Conservation (phyloP, 1,139 yeast species). For the Spathaspora sp. region DNA sequence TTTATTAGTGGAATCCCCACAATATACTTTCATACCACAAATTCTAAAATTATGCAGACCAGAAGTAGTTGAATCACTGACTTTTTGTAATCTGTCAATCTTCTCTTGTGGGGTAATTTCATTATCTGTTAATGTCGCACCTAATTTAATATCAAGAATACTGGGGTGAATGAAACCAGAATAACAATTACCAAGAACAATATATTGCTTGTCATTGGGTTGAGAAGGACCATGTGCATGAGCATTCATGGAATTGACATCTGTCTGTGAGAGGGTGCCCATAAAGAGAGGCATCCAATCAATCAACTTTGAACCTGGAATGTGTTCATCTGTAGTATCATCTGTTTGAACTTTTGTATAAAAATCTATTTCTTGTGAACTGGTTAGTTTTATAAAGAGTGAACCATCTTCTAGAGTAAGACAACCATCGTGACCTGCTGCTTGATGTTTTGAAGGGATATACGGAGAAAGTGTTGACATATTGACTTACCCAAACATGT, state of each 20-base stretch:
- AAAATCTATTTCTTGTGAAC: slow-evolving; percentile 66
- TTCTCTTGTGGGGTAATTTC: slow-evolving; percentile 58
- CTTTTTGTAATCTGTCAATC: slow-evolving; percentile 55
- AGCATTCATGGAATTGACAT: slow-evolving; percentile 6
- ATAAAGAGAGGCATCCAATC: slow-evolving; percentile 55
- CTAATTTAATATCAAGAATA: slow-evolving; percentile 81
- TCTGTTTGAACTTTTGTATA: slow-evolving; percentile 43
- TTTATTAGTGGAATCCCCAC: slow-evolving; percentile 10
- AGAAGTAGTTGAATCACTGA: slow-evolving; percentile 72
- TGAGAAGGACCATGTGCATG: slow-evolving; percentile 14
- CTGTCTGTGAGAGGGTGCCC: slow-evolving; percentile 41
- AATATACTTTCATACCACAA: slow-evolving; percentile 80
- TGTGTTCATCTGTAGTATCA: slow-evolving; percentile 12
- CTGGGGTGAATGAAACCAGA: slow-evolving; percentile 66
- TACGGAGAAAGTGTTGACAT: slow-evolving; percentile 7
- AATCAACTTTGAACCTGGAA: slow-evolving; percentile 35
- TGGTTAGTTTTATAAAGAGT: slow-evolving; percentile 70
- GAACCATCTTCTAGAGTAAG: slow-evolving; percentile 56
- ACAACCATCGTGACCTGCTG: slow-evolving; percentile 92
- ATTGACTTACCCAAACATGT: not conserved
- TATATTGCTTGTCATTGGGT: slow-evolving; percentile 23
- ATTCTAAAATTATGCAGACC: slow-evolving; percentile 73
- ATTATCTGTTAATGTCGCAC: slow-evolving; percentile 66
- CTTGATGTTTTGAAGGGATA: slow-evolving; percentile 42
- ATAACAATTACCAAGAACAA: slow-evolving; percentile 76